Percentiles rank a stretch among this genome's conserved stretches.
phyloP scores from a whole-genome alignment of 1,284 basidiomycete genomes.

The Tranzscheliella williamsii region DNA sequence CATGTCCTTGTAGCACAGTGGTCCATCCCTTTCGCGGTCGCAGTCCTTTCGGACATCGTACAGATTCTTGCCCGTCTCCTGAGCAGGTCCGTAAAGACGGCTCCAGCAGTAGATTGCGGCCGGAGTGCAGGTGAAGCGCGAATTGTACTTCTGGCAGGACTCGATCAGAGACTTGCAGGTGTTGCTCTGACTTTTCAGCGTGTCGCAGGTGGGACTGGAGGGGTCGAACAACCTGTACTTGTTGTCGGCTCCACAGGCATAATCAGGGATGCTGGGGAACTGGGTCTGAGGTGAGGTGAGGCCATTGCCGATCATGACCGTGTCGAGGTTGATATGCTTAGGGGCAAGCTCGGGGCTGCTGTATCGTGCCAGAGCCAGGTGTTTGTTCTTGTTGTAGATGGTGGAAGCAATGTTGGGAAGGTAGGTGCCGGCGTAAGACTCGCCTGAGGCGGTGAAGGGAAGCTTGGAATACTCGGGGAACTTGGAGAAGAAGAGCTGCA shows the following conservation, averaged over 20 bases:
- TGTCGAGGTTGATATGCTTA: conserved; percentile 53
- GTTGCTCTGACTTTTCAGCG: conserved; percentile 70
- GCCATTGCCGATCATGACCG: conserved; percentile 59
- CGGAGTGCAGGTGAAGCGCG: conserved; percentile 66
- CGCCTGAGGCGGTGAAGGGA: conserved; percentile 63
- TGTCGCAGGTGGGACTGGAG: conserved; percentile 70
- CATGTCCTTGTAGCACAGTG: conserved; percentile 68
- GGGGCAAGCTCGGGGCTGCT: conserved; percentile 24
- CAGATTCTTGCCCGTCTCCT: conserved; percentile 64
- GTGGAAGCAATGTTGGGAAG: conserved; percentile 54
- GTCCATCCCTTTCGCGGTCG: conserved; percentile 70
- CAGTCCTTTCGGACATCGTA: conserved; percentile 84
- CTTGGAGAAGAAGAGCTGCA: conserved; percentile 76
- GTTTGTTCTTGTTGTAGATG: conserved; percentile 58
- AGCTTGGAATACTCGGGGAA: conserved; percentile 56
- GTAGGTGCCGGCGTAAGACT: conserved; percentile 70
- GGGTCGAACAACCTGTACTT: conserved; percentile 72
- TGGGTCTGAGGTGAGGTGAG: conserved; percentile 57
- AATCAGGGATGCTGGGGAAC: conserved; percentile 71
- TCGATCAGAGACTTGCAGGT: conserved; percentile 70
- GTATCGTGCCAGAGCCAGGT: conserved; percentile 34
- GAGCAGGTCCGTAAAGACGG: conserved; percentile 64
- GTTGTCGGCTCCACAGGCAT: conserved; percentile 67
- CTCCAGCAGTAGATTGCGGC: conserved; percentile 64
- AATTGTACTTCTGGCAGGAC: conserved; percentile 56